Conservation (phyloP, 176 grass and related monocot genomes). For the Aegilops bicornis region DNA sequence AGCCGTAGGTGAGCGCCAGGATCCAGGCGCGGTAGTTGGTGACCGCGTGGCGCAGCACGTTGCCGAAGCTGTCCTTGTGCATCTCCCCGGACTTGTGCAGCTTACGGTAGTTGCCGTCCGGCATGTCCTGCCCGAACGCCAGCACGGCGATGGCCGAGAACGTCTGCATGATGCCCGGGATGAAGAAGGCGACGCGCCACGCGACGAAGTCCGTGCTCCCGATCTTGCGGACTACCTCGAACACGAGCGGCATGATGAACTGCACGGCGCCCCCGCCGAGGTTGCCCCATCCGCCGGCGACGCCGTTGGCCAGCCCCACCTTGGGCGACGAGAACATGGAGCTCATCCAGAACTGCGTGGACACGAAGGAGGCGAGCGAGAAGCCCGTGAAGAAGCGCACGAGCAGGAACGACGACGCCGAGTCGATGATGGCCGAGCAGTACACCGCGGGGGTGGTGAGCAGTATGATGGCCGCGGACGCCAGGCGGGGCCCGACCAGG, state of each 20-base stretch:
- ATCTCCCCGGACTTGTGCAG: conserved; percentile 70
- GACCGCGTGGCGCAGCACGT: conserved; percentile 65
- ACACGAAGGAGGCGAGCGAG: conserved; percentile 94
- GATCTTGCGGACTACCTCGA: conserved; percentile 53
- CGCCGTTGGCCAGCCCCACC: conserved; percentile 85
- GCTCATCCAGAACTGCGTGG: conserved; percentile 98
- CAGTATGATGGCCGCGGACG: conserved; percentile 76
- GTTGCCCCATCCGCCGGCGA: conserved; percentile 92
- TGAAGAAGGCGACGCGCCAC: conserved; percentile 88
- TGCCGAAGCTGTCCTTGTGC: conserved; percentile 82
- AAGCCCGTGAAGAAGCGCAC: conserved; percentile 94
- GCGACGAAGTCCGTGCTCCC: conserved; percentile 78
- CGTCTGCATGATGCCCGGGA: conserved; percentile 85
- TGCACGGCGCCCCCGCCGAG: conserved; percentile 91
- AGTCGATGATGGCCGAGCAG: conserved; percentile 65
- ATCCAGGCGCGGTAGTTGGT: conserved; percentile 84
- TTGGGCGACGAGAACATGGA: conserved; percentile 86
- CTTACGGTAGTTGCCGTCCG: conserved; percentile 71
- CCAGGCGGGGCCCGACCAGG: conserved; percentile 69
- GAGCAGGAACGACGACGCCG: conserved; percentile 53
- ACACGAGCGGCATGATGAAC: conserved; percentile 87
- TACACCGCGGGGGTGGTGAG: conserved; percentile 83
- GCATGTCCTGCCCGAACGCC: conserved; percentile 84
- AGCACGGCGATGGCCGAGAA: conserved; percentile 63
- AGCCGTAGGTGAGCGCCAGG: conserved; percentile 81